Conservation (phyloP, 768 basidiomycete genomes). For the Basidioascus undulatus region DNA sequence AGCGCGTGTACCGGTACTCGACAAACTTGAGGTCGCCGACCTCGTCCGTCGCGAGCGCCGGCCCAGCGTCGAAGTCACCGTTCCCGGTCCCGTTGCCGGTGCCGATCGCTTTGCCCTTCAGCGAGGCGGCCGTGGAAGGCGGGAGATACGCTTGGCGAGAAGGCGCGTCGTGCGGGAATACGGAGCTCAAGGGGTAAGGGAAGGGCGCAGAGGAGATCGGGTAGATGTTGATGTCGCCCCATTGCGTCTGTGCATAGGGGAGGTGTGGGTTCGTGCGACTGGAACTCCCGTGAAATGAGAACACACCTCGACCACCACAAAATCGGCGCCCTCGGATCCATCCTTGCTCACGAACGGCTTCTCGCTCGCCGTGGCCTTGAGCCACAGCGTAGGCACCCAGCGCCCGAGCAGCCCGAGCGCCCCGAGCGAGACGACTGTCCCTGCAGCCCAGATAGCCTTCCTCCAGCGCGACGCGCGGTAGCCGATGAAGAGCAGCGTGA, state of each 20-base stretch:
- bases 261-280: not conserved
- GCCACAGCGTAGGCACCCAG: conserved; percentile 85
- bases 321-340: conserved; percentile 30
- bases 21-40: conserved; percentile 38
- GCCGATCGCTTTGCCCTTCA: conserved; percentile 25
- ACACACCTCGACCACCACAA: conserved; percentile 73
- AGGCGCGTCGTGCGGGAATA: conserved; percentile 21
- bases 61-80: not conserved
- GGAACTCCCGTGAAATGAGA: not conserved
- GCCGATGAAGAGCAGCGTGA: conserved; percentile 62
- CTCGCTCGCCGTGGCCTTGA: conserved; percentile 60
- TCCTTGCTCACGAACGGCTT: conserved; percentile 43
- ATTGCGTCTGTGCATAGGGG: conserved; percentile 37
- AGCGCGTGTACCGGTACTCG: conserved; percentile 81
- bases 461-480: conserved; percentile 45
- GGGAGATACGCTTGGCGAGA: not conserved
- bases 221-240: conserved; percentile 57
- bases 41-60: conserved; percentile 4
- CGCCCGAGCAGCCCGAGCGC: conserved; percentile 56
- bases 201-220: too few relatives aligned
- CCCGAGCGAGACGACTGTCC: conserved; percentile 45
- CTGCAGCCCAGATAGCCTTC: conserved; percentile 40
- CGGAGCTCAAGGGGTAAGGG: too few relatives aligned
- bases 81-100: conserved; percentile 11
- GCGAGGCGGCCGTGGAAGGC: not conserved